Evolutionary conservation across 2,329 filamentous ascomycete species (phyloP), one percentile per base, ranked within the genome.

Genomic region (Chrysoporthe puriensis): DNA sequence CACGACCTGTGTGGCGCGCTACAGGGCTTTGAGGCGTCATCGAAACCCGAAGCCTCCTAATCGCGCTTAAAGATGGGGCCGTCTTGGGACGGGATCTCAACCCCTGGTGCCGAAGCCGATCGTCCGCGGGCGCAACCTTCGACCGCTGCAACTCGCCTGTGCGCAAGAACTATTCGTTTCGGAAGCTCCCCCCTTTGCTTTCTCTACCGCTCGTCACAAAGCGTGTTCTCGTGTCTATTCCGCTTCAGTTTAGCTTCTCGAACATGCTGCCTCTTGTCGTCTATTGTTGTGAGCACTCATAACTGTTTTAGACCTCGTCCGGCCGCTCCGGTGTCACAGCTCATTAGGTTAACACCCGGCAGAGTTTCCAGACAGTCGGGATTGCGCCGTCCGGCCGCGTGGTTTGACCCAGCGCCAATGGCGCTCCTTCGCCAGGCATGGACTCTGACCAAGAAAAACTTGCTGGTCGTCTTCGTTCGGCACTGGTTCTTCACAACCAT

Each of bases 381-480:
- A 59, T 26, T 42, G n/a, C 42, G 8, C 43, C 40, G 43, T 32
- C 42, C 6, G 21, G 58, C 8, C 42, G 58, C 58, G n/a, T 26
- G 21, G 13, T n/a, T 26, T 14, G 9, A 42, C 42, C 11, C n/a
- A 26, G n/a, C 59, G 42, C 42, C 43, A 11, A 88, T 88, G 86
- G 79, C 80, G 60, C 79, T 88, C 74, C 69, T 85, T 71, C 82
- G 83, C 70, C 88, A 90, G 76, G 84, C 85, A 63, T 83, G 84
- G 82, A 90, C 88, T 61, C 79, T 91, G 69, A 86, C 84, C 74
- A 78, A 78, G 73, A 91, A 91, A 76, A 90, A 90, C 73, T 79
- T 89, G 64, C 83, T 85, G 65, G 87, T 89, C 71, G 80, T 88
- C 16, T 73, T 89, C 44, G 73, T 83, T 56, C 85, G 88, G 6